Evolutionary conservation across 495 filamentous ascomycete species (phyloP), one percentile per base, ranked within the genome.

Genomic region (Daldinia childiae): DNA sequence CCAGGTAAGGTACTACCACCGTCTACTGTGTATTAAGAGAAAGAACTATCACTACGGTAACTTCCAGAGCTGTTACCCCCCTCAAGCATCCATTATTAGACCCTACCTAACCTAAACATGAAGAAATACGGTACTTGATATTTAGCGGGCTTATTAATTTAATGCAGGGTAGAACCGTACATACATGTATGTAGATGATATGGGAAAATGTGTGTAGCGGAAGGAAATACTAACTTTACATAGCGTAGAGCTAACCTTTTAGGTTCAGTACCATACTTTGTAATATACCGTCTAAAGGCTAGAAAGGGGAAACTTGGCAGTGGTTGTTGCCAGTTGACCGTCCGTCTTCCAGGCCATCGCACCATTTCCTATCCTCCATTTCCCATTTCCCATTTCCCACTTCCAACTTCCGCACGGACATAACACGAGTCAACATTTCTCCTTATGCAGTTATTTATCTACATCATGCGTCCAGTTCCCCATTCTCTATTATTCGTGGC

Each of bases 121-220:
- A 56, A 56, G 30, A 58, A 58, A 36, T 58, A 58, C 55, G 55
- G 55, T 60, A 55, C 55, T 30, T 67, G 14, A 38, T 41, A 19
- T 67, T 67, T 54, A 30, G 45, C 26, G 39, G 39, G 59, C 19
- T 62, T 62, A 62, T 52, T 15, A 52, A 52, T 52, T 52, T 52
- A 14, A 52, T 52, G 50, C 50, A 52, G 21, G 24, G 21, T 27
- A 27, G 21, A 14, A 52, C 11, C 50, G 50, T 21, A 62, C 21
- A 32, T 27, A 27, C 5, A 4, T 27, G 26, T 27, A 29, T 1
- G 3, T 12, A 32, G 29, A 32, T 30, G 52, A 29, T 30, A 54
- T n/a, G 50, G 50, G 26, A 15, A 51, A 27, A 54, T 26, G 27
- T 54, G 26, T 8, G 34, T 58, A 58, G 34, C 56, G 58, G 36